These are phyloP conservation scores for Wallacemonas sp. DNA, from an alignment of 208 protist species.

Conservation along the genomic window DNA sequence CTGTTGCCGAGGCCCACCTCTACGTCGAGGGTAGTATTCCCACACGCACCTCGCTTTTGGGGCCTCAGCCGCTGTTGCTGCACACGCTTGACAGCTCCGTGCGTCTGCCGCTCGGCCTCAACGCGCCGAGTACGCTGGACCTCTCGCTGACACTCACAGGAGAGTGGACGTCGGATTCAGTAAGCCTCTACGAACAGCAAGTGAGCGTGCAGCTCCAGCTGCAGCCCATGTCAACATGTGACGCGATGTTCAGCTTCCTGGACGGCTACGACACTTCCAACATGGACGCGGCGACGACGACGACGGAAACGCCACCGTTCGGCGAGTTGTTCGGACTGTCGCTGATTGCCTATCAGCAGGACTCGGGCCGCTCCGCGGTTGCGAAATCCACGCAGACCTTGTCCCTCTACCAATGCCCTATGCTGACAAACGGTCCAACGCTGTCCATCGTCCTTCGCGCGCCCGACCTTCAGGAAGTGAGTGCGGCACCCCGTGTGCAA, in stretches of 20 bases:
- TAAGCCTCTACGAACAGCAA: background rate
- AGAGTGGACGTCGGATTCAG: background rate
- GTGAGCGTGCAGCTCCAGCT: slow-evolving; percentile 1
- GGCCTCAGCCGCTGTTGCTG: slow-evolving; percentile 11
- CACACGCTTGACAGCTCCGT: background rate
- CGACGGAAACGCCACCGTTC: too few species aligned
- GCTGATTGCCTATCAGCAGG: background rate
- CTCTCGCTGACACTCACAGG: slow-evolving; percentile 10
- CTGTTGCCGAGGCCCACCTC: background rate
- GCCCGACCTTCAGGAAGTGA: background rate
- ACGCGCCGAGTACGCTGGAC: slow-evolving; percentile 27
- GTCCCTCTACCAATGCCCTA: slow-evolving; percentile 2
- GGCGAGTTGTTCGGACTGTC: background rate
- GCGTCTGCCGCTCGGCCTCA: slow-evolving; percentile 30
- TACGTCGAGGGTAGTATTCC: background rate
- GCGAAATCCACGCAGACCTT: background rate
- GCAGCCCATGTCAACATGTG: background rate
- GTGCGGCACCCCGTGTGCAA: background rate
- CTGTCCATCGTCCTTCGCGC: background rate
- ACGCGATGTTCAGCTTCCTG: too few species aligned
- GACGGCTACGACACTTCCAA: too few species aligned
- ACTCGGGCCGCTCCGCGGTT: background rate
- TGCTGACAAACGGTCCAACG: background rate
- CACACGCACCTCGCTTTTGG: background rate
- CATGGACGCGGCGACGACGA: too few species aligned